Evolutionary conservation across 495 filamentous ascomycete species (phyloP), one percentile per base, ranked within the genome.

Genomic region (Neurospora sp.): DNA sequence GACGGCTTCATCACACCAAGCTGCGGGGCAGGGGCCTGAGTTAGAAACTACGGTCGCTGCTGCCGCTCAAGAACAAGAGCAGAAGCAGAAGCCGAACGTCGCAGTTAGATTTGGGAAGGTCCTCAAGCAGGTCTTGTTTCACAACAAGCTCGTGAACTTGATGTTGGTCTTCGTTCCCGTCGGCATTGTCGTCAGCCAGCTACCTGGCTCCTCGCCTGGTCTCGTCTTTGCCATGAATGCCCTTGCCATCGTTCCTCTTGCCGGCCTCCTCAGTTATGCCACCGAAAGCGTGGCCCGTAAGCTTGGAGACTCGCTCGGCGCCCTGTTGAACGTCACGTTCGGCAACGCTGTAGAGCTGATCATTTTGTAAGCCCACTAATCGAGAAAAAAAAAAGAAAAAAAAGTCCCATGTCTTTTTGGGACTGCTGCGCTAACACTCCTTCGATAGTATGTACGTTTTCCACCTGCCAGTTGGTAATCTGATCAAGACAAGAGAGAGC

Each of bases 301-400:
- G 74, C 86, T 95, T 78, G 93, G 93, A 71, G 92, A 95, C 77
- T 93, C 92, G 18, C 82, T 94, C 69, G 93, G 92, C 75, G 93
- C 93, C 37, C 82, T 96, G 77, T 87, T 95, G 79, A 96, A 95
- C 76, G 92, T 95, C 27, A 93, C 92, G 37, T 96, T 95, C 82
- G 93, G 93, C 76, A 96, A 96, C 82, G 93, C 93, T 31, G 93
- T 96, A 74, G 93, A 81, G 73, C 54, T 78, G 69, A 82, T 83
- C 40, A 82, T 83, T 66, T 82, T 81, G 78, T 78, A 72, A 76
- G 77, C 59, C n/a, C 37, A 23, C 20, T 46, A 16, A n/a, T 70
- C 37, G 11, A 23, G 2, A 27, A 2, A 27, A 27, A 23, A 46
- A 37, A 18, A 5, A 23, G 2, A 27, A 2, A 27, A 27, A 23